A percentile compares a stretch with the other conserved stretches of the same genome.
Conservation (phyloP, 2,329 filamentous ascomycete species). For the Septoria linicola region DNA sequence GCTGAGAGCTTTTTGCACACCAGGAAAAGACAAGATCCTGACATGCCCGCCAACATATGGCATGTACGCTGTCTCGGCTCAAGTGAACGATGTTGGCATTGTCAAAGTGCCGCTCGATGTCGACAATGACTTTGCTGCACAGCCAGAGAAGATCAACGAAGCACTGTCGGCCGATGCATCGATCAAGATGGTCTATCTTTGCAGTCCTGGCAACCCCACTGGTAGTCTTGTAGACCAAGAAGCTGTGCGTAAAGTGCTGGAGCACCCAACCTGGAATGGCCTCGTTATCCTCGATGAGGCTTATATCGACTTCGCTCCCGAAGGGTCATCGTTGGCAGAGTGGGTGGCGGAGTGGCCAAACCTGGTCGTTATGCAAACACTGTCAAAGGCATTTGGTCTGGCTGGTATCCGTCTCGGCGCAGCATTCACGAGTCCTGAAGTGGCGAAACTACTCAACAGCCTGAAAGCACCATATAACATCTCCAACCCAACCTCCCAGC, state of each 20-base stretch:
- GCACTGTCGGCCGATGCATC: slow-evolving; percentile 61
- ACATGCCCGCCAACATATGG: slow-evolving; percentile 96
- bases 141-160: slow-evolving; percentile 66
- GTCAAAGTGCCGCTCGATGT: slow-evolving; percentile 80
- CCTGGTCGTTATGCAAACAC: slow-evolving; percentile 94
- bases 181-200: slow-evolving; percentile 89
- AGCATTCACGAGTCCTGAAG: slow-evolving; percentile 72
- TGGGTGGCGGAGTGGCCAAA: slow-evolving; percentile 94
- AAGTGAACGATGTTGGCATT: slow-evolving; percentile 86
- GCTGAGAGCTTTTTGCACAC: slow-evolving; percentile 87
- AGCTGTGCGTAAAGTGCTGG: slow-evolving; percentile 70
- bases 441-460: slow-evolving; percentile 80
- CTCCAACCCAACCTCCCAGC: slow-evolving; percentile 77
- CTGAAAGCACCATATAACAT: slow-evolving; percentile 98
- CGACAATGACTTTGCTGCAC: slow-evolving; percentile 70
- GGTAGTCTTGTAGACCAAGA: slow-evolving; percentile 73
- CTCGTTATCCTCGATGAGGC: slow-evolving; percentile 92
- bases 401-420: slow-evolving; percentile 89
- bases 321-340: slow-evolving; percentile 78
- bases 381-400: slow-evolving; percentile 96
- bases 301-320: slow-evolving; percentile 89
- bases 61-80: slow-evolving; percentile 94
- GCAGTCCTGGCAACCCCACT: slow-evolving; percentile 93
- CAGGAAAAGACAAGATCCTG: slow-evolving; percentile 83
- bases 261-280: slow-evolving; percentile 92